Evolutionary conservation across 2,329 filamentous ascomycete species (phyloP).

Genomic region (Hymenoscyphus scutula): DNA sequence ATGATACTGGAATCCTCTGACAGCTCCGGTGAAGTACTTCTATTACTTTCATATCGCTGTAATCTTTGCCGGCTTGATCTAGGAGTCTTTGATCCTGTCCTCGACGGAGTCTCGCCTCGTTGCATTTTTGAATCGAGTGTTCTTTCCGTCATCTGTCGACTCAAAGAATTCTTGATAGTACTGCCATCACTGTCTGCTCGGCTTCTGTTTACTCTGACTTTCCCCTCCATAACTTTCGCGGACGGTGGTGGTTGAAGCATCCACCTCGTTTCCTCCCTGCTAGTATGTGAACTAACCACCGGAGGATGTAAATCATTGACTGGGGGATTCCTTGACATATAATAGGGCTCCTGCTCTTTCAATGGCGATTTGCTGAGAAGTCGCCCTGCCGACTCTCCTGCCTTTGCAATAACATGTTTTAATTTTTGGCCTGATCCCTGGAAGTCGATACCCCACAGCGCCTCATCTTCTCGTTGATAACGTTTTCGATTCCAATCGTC

Average conservation of each 20-base stretch:
- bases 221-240: slow-evolving; percentile 87
- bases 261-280: slow-evolving; percentile 73
- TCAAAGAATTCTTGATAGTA: slow-evolving; percentile 43
- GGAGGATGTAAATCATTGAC: slow-evolving; percentile 86
- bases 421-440: slow-evolving; percentile 48
- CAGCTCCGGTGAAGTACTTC: slow-evolving; percentile 25
- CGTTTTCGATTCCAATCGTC: slow-evolving; percentile 74
- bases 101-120: slow-evolving; percentile 30
- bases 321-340: slow-evolving; percentile 55
- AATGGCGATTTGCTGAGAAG: slow-evolving; percentile 50
- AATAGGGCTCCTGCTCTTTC: slow-evolving; percentile 33
- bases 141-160: slow-evolving; percentile 33
- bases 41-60: slow-evolving; percentile 23
- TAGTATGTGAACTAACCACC: slow-evolving; percentile 73
- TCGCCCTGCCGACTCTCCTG: slow-evolving; percentile 51
- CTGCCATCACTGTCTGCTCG: slow-evolving; percentile 39
- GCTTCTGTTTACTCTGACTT: slow-evolving; percentile 65
- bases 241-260: slow-evolving; percentile 92
- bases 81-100: slow-evolving; percentile 13
- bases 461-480: slow-evolving; percentile 86
- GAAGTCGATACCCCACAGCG: slow-evolving; percentile 71
- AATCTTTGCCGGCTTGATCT: slow-evolving; percentile 17
- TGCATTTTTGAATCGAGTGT: slow-evolving; percentile 33
- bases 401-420: slow-evolving; percentile 47
- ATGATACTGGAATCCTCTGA: slow-evolving; percentile 24